Percentiles rank a stretch among this genome's conserved stretches.
Evolutionary conservation across 371 early-diverging fungal genomes (phyloP).

Genomic region (Lichtheimia corymbifera): DNA sequence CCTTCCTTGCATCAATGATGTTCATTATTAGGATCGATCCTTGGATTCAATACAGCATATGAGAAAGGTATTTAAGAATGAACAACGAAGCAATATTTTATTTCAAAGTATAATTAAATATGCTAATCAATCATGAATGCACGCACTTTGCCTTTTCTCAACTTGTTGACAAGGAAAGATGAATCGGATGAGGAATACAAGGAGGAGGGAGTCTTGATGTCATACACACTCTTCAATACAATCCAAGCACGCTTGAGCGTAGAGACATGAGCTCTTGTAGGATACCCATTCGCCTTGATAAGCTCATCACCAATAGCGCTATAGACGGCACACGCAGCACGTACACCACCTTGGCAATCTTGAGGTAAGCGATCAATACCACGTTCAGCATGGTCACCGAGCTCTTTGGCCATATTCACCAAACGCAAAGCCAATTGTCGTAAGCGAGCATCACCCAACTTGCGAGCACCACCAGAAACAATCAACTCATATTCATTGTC

Average conservation of each 20-base stretch:
- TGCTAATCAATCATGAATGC: conserved; percentile 21
- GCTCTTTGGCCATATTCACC: conserved; percentile 24
- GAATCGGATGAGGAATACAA: conserved; percentile 2
- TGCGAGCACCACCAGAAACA: conserved; percentile 24
- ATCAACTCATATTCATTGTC: conserved; percentile 17
- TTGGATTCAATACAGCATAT: too few species aligned
- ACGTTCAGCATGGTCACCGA: conserved; percentile 23
- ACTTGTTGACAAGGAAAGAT: not conserved
- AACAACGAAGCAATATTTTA: too few species aligned
- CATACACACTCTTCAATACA: conserved; percentile 29
- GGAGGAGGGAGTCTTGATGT: conserved; percentile 1
- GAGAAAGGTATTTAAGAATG: too few species aligned
- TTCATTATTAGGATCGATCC: too few species aligned
- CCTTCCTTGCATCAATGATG: too few species aligned
- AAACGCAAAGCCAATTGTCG: conserved; percentile 24
- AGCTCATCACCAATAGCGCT: conserved; percentile 43
- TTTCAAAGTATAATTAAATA: too few species aligned
- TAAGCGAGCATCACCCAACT: conserved; percentile 23
- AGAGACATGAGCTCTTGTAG: conserved; percentile 33
- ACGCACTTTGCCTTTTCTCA: conserved; percentile 15
- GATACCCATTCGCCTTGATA: conserved; percentile 28
- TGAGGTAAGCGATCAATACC: conserved; percentile 46
- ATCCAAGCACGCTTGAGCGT: conserved; percentile 20
- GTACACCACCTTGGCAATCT: conserved; percentile 42
- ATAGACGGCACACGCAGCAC: conserved; percentile 56